A percentile compares a stretch with the other conserved stretches of the same genome.
Conservation (phyloP, 768 basidiomycete species). For the Podaxis sp. region DNA sequence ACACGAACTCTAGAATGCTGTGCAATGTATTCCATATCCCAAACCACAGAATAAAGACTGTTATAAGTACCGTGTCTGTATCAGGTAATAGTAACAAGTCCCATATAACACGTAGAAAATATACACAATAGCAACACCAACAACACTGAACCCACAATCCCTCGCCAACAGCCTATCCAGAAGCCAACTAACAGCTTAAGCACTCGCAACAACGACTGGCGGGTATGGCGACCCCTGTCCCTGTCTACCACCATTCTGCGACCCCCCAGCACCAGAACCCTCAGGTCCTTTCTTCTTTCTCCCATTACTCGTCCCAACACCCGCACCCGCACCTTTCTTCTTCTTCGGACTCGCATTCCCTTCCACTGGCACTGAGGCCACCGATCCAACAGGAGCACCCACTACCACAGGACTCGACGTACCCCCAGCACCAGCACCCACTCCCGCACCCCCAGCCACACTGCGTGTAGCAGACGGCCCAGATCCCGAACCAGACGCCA, state of each 20-base stretch:
- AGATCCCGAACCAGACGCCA: slow-evolving; percentile 17
- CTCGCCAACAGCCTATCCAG: background rate
- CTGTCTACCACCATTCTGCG: slow-evolving; percentile 11
- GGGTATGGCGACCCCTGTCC: slow-evolving; percentile 18
- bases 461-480: background rate
- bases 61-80: background rate
- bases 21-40: background rate
- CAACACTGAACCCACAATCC: background rate
- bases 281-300: slow-evolving; percentile 39
- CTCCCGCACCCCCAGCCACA: slow-evolving; percentile 7
- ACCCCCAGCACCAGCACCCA: slow-evolving; percentile 12
- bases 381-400: background rate
- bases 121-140: background rate
- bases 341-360: slow-evolving; percentile 28
- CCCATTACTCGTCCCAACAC: slow-evolving; percentile 40
- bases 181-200: slow-evolving; percentile 10
- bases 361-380: background rate
- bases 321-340: slow-evolving; percentile 34
- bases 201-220: slow-evolving; percentile 26
- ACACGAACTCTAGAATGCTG: background rate
- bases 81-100: background rate
- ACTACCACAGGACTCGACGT: slow-evolving; percentile 13
- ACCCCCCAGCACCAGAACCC: slow-evolving; percentile 1
- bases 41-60: background rate
- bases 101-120: background rate